Evolutionary conservation across 139 green algal genomes (phyloP).

Genomic region (Nannochloris sp.): DNA sequence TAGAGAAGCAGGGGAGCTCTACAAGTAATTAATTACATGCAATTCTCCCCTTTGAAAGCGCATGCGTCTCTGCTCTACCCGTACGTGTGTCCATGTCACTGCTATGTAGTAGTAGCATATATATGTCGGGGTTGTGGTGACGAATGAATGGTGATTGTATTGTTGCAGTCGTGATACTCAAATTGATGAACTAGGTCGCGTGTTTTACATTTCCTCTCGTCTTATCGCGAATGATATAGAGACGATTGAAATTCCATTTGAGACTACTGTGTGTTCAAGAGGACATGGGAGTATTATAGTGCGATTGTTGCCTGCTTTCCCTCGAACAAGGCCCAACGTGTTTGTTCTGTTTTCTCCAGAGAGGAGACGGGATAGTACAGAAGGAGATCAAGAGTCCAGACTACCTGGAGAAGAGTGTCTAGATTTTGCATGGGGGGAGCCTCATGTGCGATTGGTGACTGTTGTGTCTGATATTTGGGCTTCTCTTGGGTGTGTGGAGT

Average conservation of each 20-base stretch:
- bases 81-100: neutral
- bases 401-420: neutral
- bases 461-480: neutral
- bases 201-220: neutral
- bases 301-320: too few relatives aligned
- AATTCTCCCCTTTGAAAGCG: constrained; percentile 1
- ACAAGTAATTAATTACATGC: neutral
- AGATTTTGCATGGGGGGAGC: neutral
- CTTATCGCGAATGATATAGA: constrained; percentile 1
- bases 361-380: too few relatives aligned
- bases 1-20: neutral
- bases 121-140: too few relatives aligned
- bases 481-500: neutral
- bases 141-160: neutral
- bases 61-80: neutral
- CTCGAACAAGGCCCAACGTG: too few relatives aligned
- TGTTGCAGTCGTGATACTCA: neutral
- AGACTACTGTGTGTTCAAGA: neutral
- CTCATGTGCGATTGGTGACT: neutral
- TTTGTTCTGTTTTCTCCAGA: too few relatives aligned
- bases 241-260: neutral
- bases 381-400: too few relatives aligned
- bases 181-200: neutral
- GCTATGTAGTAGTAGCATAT: neutral
- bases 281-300: too few relatives aligned